Base-by-base conservation (phyloP, 306 rosid species). In the Argentina anserina region DNA sequence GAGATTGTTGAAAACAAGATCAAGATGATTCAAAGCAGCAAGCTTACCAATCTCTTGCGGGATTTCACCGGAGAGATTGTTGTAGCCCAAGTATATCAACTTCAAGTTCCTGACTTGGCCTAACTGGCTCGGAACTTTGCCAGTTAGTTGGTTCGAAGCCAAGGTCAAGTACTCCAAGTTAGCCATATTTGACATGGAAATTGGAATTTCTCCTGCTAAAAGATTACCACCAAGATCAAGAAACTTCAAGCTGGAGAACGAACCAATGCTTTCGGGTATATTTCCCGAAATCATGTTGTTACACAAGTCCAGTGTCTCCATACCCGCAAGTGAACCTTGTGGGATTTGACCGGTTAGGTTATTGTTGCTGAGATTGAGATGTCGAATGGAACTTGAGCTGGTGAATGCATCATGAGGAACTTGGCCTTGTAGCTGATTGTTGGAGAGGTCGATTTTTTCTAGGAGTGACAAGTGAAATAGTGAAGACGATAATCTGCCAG, bases 1-100 rank as follows among this genome's bases (percentile, higher is more conserved):
- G 84, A 95, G 88, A 26, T 87, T 90, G 87, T 95, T 95, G 87
- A 87, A 95, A 10, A 90, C 97, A 65, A 95, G 89, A 76, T 95
- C 91, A 14, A 95, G 92, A 79, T 95, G 99, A 65, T 84, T 78
- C 68, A 95, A 75, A 23, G 84, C 77, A 0, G 9, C 20, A 68
- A 95, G 65, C 6, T 77, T 73, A 13, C 97, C 97, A 60, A 95
- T 83, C 69, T 79, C 81, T 33, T n/a, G 74, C 7, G 99, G 99
- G 23, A 95, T 88, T 69, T 79, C 81, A 15, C 96, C 99, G 0
- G 97, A 85, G 58, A 95, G 87, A 53, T 90, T 91, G 81, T 95
- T 95, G 81, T 91, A 95, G 0, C 99, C 99, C 49, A 95, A 72
- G 74, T 95, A 95, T 53, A 95, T 86, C 93, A 82, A 90, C 78